Conservation (phyloP, 345 rosid genomes). For the Brassica juncea region DNA sequence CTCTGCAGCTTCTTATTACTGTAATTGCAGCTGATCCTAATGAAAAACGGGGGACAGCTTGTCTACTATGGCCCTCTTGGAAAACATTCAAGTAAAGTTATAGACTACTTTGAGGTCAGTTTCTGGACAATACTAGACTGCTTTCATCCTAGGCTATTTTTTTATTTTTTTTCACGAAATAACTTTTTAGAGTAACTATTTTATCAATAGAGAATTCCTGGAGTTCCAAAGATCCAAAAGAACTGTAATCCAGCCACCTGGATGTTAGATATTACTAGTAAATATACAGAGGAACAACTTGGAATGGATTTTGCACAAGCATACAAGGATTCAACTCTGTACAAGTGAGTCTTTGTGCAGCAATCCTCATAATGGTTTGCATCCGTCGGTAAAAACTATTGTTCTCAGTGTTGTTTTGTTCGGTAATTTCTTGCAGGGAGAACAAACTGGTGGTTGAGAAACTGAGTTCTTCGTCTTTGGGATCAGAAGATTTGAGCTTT, state of each 20-base stretch:
- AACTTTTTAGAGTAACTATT: not conserved
- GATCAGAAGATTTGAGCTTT: slow-evolving; percentile 45
- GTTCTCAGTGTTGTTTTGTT: not conserved
- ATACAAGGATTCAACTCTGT: slow-evolving; percentile 47
- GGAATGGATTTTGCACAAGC: slow-evolving; percentile 47
- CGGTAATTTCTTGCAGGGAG: slow-evolving; percentile 28
- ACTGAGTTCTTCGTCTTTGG: slow-evolving; percentile 42
- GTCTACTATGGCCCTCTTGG: slow-evolving; percentile 48
- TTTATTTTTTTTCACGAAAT: not conserved
- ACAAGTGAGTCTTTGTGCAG: slow-evolving; percentile 36
- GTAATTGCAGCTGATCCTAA: slow-evolving; percentile 43
- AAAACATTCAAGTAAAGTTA: slow-evolving; percentile 43
- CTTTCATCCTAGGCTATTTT: not conserved
- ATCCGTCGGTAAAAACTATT: not conserved
- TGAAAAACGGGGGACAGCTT: slow-evolving; percentile 48
- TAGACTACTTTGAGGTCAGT: slow-evolving; percentile 47
- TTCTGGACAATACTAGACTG: not conserved
- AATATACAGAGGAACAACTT: slow-evolving; percentile 45
- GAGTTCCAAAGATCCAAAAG: slow-evolving; percentile 53
- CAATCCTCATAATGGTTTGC: not conserved
- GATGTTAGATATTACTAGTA: slow-evolving; percentile 61
- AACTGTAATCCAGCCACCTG: slow-evolving; percentile 68
- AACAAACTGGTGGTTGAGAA: slow-evolving; percentile 41
- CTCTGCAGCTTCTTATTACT: not conserved
- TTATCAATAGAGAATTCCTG: slow-evolving; percentile 43